Evolutionary conservation across 1,139 yeast genomes (phyloP), one percentile per base, ranked within the genome.

Genomic region (Hanseniaspora gamundiae): DNA sequence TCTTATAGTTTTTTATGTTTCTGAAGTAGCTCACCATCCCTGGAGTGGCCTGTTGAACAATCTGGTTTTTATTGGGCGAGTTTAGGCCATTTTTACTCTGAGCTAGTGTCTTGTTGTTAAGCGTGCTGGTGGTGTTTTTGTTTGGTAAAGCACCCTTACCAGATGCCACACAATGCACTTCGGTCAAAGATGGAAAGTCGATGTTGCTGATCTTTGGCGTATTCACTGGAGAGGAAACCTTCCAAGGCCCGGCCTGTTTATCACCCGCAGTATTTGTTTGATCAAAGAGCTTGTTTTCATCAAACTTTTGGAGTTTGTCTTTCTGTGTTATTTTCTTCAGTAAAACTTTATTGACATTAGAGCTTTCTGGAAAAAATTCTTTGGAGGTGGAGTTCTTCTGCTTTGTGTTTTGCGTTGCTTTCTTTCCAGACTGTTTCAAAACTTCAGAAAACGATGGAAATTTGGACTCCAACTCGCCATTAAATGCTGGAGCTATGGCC

Each of bases 251-350:
- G 13, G 7, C 19, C 24, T 20, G 17, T 9, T 35, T 36, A 9
- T 8, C 3, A 10, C 10, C 29, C 7, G 17, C 11, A 14, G 19
- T 4, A 4, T 4, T 35, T 2, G 20, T 35, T 9, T 8, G 4
- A 19, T 35, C 5, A 3, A 13, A n/a, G 4, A 8, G 11, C 28
- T 11, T 36, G n/a, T 22, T 20, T 10, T 36, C 17, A 21, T 21
- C 28, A 3, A 27, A 19, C 5, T 41, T 41, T 38, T 40, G 49
- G 22, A 48, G 48, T 38, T 59, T 52, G 42, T 57, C 53, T 35
- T 54, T 57, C 39, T 57, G 61, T 6, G 58, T 49, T 31, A 47
- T 42, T 38, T 57, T 57, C 43, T 54, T 55, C 39, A 54, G 53
- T 10, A 41, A 41, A 9, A 46, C 44, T 28, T 51, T 54, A 24